Evolutionary conservation across 306 rosid genomes (phyloP), one percentile per base, ranked within the genome.

Genomic region (Astragalus membranaceus): DNA sequence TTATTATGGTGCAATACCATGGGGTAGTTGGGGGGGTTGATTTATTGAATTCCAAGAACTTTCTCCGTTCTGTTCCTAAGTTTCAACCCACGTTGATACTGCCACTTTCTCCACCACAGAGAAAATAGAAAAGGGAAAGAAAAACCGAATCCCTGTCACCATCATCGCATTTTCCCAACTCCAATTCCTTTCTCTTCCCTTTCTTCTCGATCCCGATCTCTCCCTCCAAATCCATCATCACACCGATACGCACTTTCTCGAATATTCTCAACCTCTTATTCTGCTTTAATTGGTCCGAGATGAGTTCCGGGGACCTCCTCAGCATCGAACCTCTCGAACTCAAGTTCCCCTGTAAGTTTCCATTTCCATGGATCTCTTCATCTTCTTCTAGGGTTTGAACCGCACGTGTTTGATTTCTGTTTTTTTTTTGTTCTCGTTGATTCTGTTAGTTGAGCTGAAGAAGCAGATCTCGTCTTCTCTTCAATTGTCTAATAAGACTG

Each of bases 381-480:
- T 50, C 44, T 47, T 80, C 61, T 64, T 71, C 14, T 57, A 43
- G 64, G 78, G 63, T 82, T 84, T 69, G 30, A 6, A 10, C 14
- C 32, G 2, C 78, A 30, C 59, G 10, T 72, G 0, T 63, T 56
- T 70, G 0, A n/a, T 58, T 56, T 53, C 17, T 7, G 14, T 10
- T 41, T 68, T 16, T 12, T 8, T 17, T 41, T 1, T 1, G 30
- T 26, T 43, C 0, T 59, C 0, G 0, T 23, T 64, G 48, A 0
- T 57, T 6, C 29, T 6, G 7, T 76, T 26, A 94, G 98, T 94
- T 82, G 97, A 94, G 86, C 79, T 94, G 81, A 94, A 82, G 95
- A 94, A 87, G 89, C 97, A 90, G 98, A 94, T 94, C 94, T 88
- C 96, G 12, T 94, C 95, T 75, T 84, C 96, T 82, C 93, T 94